A percentile compares a stretch with the other conserved stretches of the same genome.
Conservation (phyloP, 768 basidiomycete genomes). For the Serendipita indica region DNA sequence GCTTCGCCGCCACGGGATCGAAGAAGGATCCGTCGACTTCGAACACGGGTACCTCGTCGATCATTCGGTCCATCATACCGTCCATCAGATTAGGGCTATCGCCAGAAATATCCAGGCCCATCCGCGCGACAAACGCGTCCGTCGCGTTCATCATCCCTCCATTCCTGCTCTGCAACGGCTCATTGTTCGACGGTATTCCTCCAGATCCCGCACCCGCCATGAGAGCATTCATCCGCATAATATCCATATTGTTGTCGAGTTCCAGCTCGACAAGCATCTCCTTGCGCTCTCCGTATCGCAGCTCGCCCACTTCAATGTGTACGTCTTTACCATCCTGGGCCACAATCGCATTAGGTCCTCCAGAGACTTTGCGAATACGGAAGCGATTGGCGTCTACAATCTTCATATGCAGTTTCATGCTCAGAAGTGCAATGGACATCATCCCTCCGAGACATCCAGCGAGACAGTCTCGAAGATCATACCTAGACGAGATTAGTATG, state of each 20-base stretch:
- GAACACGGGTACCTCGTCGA: constrained; percentile 92
- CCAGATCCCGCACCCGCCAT: neutral
- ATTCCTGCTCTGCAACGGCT: constrained; percentile 16
- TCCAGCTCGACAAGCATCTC: constrained; percentile 97
- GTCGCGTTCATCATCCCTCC: constrained; percentile 52
- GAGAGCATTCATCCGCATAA: constrained; percentile 19
- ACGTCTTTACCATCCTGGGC: constrained; percentile 88
- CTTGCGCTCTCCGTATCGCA: constrained; percentile 90
- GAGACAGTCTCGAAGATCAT: constrained; percentile 81
- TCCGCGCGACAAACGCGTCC: constrained; percentile 73
- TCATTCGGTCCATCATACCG: constrained; percentile 92
- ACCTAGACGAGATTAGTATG: constrained; percentile 25
- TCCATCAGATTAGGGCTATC: constrained; percentile 53
- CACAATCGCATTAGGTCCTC: constrained; percentile 74
- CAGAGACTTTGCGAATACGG: constrained; percentile 87
- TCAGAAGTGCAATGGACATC: constrained; percentile 84
- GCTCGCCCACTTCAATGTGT: constrained; percentile 86
- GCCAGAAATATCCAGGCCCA: constrained; percentile 47
- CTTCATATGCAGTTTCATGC: constrained; percentile 92
- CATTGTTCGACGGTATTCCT: constrained; percentile 16
- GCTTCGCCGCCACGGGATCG: constrained; percentile 73
- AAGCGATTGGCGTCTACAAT: constrained; percentile 84
- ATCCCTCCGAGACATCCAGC: constrained; percentile 93
- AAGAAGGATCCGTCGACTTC: constrained; percentile 94
- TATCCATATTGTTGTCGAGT: constrained; percentile 52